Percentiles rank a stretch among this genome's conserved stretches.
phyloP scores from a whole-genome alignment of 2,329 filamentous ascomycete species.

The Diaporthe ilicicola region DNA sequence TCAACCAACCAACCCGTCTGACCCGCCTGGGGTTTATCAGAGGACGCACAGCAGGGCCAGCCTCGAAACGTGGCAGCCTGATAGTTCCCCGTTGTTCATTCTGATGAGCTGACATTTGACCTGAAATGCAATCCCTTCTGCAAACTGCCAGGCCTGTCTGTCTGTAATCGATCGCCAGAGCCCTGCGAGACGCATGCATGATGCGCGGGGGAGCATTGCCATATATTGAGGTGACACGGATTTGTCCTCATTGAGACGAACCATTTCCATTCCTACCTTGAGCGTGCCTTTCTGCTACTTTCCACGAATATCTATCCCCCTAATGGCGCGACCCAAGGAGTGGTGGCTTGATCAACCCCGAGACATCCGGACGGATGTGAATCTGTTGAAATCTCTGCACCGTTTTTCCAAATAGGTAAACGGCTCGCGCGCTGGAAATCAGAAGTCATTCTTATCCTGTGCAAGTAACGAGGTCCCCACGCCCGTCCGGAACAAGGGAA shows the following conservation, averaged over 20 bases:
- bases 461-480: constrained; percentile 13
- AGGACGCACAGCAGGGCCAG: constrained; percentile 4
- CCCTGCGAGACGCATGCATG: constrained; percentile 17
- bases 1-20: neutral
- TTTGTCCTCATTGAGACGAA: constrained; percentile 7
- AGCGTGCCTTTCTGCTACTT: neutral
- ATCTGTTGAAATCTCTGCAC: constrained; percentile 5
- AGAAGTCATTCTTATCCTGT: neutral
- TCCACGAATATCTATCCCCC: neutral
- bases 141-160: constrained; percentile 4
- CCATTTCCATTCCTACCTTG: constrained; percentile 6
- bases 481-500: neutral
- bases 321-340: constrained; percentile 1
- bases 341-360: constrained; percentile 21
- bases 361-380: constrained; percentile 24
- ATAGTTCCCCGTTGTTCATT: neutral
- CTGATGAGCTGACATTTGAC: neutral
- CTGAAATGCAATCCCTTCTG: neutral
- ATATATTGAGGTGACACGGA: neutral
- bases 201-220: constrained; percentile 10
- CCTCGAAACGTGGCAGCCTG: constrained; percentile 23
- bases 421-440: neutral
- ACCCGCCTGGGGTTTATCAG: neutral
- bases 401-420: neutral
- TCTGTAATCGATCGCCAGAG: neutral